Evolutionary conservation across 1,139 yeast species (phyloP), one percentile per base, ranked within the genome.

Genomic region (Pichia sp.): DNA sequence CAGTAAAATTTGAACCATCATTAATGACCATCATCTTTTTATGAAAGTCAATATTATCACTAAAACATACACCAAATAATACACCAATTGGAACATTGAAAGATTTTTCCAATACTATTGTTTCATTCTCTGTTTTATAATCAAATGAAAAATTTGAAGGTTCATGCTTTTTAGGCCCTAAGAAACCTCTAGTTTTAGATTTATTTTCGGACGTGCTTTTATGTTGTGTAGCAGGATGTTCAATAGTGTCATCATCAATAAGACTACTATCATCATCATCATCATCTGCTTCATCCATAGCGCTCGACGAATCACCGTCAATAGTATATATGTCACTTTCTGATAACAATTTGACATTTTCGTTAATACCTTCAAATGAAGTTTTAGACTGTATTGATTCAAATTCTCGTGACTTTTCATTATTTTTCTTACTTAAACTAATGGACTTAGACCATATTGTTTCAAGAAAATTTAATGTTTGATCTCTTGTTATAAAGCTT

Each of bases 401-500:
- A 35, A 55, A 36, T 25, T 50, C 59, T 42, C 64, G 52, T 7
- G 56, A n/a, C 24, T 53, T 49, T 45, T 61, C 64, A 51, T 61
- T 48, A 25, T 54, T 55, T 15, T 55, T 39, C 39, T 54, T 49
- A 52, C 64, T 62, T 43, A 62, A 46, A 16, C 62, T 55, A 11
- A 62, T 55, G 1, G 69, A 60, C 44, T 61, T 62, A 45, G 68
- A 70, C 89, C 89, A 82, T 3, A 82, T 70, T 0, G 79, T 72
- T 46, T 72, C 74, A 58, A 92, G 71, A 53, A 88, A 77, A 45
- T 83, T 86, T 56, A 76, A 78, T 0, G 95, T 85, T 3, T 80
- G 67, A 62, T 90, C 97, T 53, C 97, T 72, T 1, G 95, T 80
- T 7, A 88, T 72, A 60, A 92, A 88, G 53, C 95, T 86, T 18